Percentiles rank a stretch among this genome's conserved stretches.
Evolutionary conservation across 2,329 filamentous ascomycete species (phyloP).

Genomic region (Colletotrichum australisinense): DNA sequence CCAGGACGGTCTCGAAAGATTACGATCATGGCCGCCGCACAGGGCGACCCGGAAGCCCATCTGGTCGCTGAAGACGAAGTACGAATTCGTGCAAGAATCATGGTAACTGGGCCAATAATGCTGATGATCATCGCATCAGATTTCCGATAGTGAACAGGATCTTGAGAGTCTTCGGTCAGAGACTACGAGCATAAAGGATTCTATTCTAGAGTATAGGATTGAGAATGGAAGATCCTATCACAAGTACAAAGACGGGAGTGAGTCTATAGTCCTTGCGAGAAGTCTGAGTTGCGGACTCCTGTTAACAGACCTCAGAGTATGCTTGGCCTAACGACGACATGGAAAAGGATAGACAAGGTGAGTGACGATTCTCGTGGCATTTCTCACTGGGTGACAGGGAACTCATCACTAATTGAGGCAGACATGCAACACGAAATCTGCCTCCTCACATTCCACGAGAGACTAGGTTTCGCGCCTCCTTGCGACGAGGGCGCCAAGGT

Average conservation of each 20-base stretch:
- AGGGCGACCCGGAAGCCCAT: background rate
- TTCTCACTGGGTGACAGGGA: too few species aligned
- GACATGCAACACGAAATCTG: slow-evolving; percentile 67
- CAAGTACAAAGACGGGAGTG: slow-evolving; percentile 21
- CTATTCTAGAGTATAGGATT: slow-evolving; percentile 37
- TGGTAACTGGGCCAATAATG: too few species aligned
- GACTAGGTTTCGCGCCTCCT: slow-evolving; percentile 13
- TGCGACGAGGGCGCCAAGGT: slow-evolving; percentile 4
- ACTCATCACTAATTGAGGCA: too few species aligned
- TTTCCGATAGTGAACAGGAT: background rate
- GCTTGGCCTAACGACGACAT: slow-evolving; percentile 17
- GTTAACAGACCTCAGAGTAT: slow-evolving; percentile 2
- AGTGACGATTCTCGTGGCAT: too few species aligned
- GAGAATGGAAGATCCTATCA: slow-evolving; percentile 19
- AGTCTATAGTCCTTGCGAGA: too few species aligned
- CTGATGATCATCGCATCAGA: background rate
- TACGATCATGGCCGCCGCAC: background rate
- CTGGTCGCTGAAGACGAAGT: background rate
- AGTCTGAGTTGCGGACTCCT: too few species aligned
- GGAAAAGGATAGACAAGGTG: slow-evolving; percentile 18
- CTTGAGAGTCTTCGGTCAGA: background rate
- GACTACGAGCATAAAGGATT: slow-evolving; percentile 45
- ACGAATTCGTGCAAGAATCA: background rate
- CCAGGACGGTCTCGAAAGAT: background rate
- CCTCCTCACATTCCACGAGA: slow-evolving; percentile 52